Conservation (phyloP, 495 filamentous ascomycete species). For the Lophium mytilinum region DNA sequence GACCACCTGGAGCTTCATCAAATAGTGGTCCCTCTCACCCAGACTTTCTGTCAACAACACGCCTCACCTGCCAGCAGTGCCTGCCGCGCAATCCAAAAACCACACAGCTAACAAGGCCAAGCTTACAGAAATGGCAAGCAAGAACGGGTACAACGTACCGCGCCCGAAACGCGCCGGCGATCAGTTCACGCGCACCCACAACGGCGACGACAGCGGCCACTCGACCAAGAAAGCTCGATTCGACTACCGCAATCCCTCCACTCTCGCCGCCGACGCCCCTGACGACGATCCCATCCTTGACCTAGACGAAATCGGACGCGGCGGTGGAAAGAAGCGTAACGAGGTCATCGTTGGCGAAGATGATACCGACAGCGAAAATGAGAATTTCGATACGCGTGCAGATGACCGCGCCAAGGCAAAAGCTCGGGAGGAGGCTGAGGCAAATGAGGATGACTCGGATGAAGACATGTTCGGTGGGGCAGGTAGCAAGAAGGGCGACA, state of each 20-base stretch:
- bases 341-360: conserved; percentile 95
- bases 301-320: conserved; percentile 85
- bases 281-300: conserved; percentile 79
- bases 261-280: conserved; percentile 66
- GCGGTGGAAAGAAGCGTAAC: conserved; percentile 71
- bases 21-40: not conserved
- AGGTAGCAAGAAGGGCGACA: conserved; percentile 47
- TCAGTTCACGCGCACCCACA: conserved; percentile 64
- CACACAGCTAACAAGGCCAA: not conserved
- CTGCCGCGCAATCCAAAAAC: not conserved
- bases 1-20: not conserved
- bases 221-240: conserved; percentile 82
- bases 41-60: not conserved
- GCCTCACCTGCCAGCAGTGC: not conserved
- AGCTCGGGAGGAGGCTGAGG: conserved; percentile 39
- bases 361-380: conserved; percentile 88
- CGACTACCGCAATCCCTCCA: conserved; percentile 88
- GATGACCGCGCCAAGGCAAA: conserved; percentile 49
- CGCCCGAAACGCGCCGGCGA: conserved; percentile 80
- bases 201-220: conserved; percentile 38
- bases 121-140: conserved; percentile 2
- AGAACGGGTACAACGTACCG: conserved; percentile 36
- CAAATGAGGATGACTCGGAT: conserved; percentile 54
- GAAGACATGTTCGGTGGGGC: conserved; percentile 90
- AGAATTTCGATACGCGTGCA: conserved; percentile 69